phyloP scores from a whole-genome alignment of 345 rosid species.

The Syzygium jambos region DNA sequence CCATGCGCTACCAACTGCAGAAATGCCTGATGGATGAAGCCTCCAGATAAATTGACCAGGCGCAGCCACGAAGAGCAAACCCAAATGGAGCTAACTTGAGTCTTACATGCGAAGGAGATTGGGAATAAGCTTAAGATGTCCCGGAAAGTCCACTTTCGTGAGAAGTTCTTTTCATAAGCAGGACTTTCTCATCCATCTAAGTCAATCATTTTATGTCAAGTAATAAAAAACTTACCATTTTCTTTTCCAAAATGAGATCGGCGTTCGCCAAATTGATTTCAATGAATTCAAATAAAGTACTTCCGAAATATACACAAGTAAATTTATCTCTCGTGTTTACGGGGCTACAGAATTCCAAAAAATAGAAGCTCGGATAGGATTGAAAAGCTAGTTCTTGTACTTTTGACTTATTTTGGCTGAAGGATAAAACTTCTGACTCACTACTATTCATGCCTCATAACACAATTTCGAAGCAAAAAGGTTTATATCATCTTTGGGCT shows the following conservation, averaged over 20 bases:
- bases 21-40: neutral
- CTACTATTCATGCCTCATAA: neutral
- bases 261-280: neutral
- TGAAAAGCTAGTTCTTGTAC: neutral
- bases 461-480: neutral
- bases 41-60: neutral
- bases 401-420: neutral
- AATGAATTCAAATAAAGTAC: neutral
- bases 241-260: neutral
- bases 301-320: neutral
- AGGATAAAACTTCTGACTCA: neutral
- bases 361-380: neutral
- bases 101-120: neutral
- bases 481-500: neutral
- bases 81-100: neutral
- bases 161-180: accelerated
- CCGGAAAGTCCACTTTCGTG: accelerated
- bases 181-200: accelerated
- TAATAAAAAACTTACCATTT: neutral
- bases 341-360: neutral
- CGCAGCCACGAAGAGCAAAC: neutral
- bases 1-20: neutral
- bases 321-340: neutral
- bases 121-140: neutral
- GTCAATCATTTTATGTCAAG: neutral